Evolutionary conservation across 2,329 filamentous ascomycete genomes (phyloP).

Genomic region (Apiospora kogelbergensis): DNA sequence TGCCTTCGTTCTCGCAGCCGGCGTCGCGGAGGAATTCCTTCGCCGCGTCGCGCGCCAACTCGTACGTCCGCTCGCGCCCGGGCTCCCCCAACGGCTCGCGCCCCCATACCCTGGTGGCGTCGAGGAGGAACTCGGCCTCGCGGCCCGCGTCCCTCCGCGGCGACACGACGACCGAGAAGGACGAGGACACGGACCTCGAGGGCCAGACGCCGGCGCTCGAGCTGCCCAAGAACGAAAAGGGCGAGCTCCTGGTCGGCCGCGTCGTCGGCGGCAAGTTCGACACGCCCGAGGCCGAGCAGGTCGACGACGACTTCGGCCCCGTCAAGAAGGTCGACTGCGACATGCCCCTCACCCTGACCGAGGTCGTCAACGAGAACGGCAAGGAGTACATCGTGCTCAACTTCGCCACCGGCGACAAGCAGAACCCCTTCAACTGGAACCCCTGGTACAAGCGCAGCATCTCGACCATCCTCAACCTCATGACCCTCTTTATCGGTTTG

Average conservation of each 20-base stretch:
- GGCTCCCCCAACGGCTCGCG: constrained; percentile 2
- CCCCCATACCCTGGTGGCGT: not conserved
- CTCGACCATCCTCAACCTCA: constrained; percentile 46
- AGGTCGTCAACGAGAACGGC: constrained; percentile 40
- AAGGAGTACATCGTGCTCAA: constrained; percentile 45
- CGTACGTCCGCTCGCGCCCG: constrained; percentile 2
- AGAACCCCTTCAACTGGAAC: constrained; percentile 54
- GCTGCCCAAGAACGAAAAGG: constrained; percentile 17
- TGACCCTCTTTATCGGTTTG: constrained; percentile 54
- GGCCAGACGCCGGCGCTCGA: not conserved
- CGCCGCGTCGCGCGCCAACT: constrained; percentile 8
- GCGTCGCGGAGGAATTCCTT: constrained; percentile 3
- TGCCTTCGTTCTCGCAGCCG: constrained; percentile 8
- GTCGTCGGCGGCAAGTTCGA: constrained; percentile 39
- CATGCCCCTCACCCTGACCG: constrained; percentile 47
- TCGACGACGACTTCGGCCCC: constrained; percentile 33
- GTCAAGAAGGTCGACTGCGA: constrained; percentile 46
- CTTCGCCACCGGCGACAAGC: constrained; percentile 44
- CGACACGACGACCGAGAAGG: not conserved
- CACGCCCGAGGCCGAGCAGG: constrained; percentile 30
- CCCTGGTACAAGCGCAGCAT: constrained; percentile 43
- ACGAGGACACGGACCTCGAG: not conserved
- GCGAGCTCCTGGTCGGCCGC: constrained; percentile 26
- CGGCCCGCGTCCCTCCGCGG: not conserved
- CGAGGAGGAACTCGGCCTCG: constrained; percentile 1